Percentiles rank a stretch among this genome's conserved stretches.
These are phyloP conservation scores for Harringtonia aguacate DNA, from an alignment of 2,329 filamentous ascomycete genomes.

Conservation along the genomic window DNA sequence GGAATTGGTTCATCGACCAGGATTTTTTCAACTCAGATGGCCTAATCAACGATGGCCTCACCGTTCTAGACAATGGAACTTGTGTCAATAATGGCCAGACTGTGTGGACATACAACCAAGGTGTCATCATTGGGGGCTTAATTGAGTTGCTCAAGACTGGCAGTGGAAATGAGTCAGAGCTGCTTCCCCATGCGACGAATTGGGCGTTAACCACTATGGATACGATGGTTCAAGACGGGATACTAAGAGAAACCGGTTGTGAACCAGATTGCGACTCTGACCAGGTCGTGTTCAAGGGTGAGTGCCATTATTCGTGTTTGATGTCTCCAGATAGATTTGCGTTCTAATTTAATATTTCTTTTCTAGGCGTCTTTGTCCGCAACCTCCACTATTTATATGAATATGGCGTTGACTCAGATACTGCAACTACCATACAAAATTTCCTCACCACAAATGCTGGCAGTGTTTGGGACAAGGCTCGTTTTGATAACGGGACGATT, in stretches of 20 bases:
- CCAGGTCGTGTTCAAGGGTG: conserved; percentile 50
- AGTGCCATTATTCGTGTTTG: conserved; percentile 25
- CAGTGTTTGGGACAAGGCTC: conserved; percentile 51
- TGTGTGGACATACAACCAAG: conserved; percentile 44
- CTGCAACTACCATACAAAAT: conserved; percentile 27
- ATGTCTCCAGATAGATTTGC: background rate
- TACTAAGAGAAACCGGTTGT: conserved; percentile 44
- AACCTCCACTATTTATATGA: conserved; percentile 46
- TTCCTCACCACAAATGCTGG: conserved; percentile 53
- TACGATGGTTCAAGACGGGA: conserved; percentile 28
- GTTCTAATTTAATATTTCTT: background rate
- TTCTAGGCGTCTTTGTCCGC: conserved; percentile 47
- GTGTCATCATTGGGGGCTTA: conserved; percentile 38
- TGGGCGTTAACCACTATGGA: conserved; percentile 41
- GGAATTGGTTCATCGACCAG: conserved; percentile 38
- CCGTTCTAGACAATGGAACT: conserved; percentile 23
- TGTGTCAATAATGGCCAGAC: conserved; percentile 36
- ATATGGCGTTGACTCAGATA: conserved; percentile 29
- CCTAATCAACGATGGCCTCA: conserved; percentile 40
- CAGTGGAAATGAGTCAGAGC: conserved; percentile 27
- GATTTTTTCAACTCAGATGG: conserved; percentile 37
- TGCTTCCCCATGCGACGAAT: conserved; percentile 26
- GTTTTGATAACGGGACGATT: conserved; percentile 33
- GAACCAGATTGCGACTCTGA: conserved; percentile 26
- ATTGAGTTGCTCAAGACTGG: conserved; percentile 30